These are phyloP conservation scores for Potentilla sterilis DNA, from an alignment of 306 rosid species.

Conservation along the genomic window DNA sequence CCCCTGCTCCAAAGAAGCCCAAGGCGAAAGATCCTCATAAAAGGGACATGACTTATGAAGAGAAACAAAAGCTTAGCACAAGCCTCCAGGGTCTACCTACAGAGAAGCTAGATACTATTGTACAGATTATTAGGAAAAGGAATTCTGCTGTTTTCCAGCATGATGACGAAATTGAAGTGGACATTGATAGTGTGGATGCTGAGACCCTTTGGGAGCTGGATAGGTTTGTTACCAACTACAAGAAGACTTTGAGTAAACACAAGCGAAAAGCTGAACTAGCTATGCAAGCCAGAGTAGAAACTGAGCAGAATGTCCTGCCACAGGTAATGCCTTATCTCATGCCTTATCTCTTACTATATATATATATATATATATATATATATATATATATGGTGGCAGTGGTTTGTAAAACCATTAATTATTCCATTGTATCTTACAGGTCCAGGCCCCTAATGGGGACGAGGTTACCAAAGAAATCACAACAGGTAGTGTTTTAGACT, in stretches of 20 bases:
- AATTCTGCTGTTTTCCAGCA: slow-evolving; percentile 64
- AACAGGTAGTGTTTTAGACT: slow-evolving; percentile 44
- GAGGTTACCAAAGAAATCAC: slow-evolving; percentile 47
- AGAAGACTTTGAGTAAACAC: slow-evolving; percentile 91
- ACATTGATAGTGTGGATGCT: slow-evolving; percentile 83
- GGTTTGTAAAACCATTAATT: slow-evolving; percentile 17
- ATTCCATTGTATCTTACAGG: slow-evolving; percentile 26
- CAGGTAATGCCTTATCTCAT: slow-evolving; percentile 40
- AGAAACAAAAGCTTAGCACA: slow-evolving; percentile 85
- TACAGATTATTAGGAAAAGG: slow-evolving; percentile 80
- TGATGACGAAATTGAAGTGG: slow-evolving; percentile 95
- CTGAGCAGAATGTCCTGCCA: slow-evolving; percentile 42
- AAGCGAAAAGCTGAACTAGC: slow-evolving; percentile 88
- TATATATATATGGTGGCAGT: not conserved
- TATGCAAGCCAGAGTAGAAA: slow-evolving; percentile 52
- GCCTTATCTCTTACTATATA: not conserved
- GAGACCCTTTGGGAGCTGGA: slow-evolving; percentile 99
- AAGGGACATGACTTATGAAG: slow-evolving; percentile 91
- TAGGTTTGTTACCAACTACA: slow-evolving; percentile 86
- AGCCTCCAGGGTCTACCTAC: slow-evolving; percentile 78
- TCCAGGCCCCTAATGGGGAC: slow-evolving; percentile 39
- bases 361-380: slow-evolving; percentile 5
- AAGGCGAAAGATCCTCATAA: slow-evolving; percentile 91
- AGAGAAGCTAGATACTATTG: slow-evolving; percentile 77
- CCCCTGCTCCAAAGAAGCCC: slow-evolving; percentile 93